Conservation (phyloP, 2,329 filamentous ascomycete species). For the Monilinia polystroma region DNA sequence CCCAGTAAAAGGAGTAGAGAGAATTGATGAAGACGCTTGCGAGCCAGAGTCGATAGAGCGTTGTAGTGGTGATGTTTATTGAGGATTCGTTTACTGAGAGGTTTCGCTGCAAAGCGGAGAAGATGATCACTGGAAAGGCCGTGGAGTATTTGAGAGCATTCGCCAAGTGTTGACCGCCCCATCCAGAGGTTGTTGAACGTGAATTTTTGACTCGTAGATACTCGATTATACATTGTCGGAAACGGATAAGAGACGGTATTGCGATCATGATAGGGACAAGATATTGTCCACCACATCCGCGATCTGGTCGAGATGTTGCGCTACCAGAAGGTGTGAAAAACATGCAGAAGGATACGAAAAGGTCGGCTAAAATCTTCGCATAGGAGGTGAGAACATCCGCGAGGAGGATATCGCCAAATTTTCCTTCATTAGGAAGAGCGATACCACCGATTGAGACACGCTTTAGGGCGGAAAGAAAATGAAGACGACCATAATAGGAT, state of each 20-base stretch:
- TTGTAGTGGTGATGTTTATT: constrained; percentile 43
- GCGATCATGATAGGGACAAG: constrained; percentile 83
- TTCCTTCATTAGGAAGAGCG: constrained; percentile 81
- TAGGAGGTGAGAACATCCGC: constrained; percentile 95
- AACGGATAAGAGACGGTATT: constrained; percentile 78
- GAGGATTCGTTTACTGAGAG: constrained; percentile 45
- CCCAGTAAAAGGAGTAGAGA: constrained; percentile 97
- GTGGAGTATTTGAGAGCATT: constrained; percentile 96
- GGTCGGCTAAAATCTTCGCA: constrained; percentile 84
- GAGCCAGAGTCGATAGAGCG: constrained; percentile 62
- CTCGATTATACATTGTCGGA: constrained; percentile 90
- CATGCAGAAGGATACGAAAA: constrained; percentile 91
- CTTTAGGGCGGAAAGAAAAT: constrained; percentile 72
- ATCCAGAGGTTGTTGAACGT: constrained; percentile 49
- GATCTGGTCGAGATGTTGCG: constrained; percentile 77
- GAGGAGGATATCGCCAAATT: constrained; percentile 90
- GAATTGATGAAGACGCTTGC: constrained; percentile 77
- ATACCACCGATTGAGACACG: constrained; percentile 83
- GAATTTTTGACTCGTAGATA: constrained; percentile 68
- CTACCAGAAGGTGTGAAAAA: constrained; percentile 70
- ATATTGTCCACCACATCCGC: constrained; percentile 74
- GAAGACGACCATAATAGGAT: constrained; percentile 68
- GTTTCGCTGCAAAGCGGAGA: constrained; percentile 71
- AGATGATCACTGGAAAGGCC: constrained; percentile 85
- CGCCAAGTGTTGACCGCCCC: constrained; percentile 83